A percentile compares a stretch with the other conserved stretches of the same genome.
Evolutionary conservation across 2,329 filamentous ascomycete species (phyloP).

Genomic region (Botryosphaeria agaves): DNA sequence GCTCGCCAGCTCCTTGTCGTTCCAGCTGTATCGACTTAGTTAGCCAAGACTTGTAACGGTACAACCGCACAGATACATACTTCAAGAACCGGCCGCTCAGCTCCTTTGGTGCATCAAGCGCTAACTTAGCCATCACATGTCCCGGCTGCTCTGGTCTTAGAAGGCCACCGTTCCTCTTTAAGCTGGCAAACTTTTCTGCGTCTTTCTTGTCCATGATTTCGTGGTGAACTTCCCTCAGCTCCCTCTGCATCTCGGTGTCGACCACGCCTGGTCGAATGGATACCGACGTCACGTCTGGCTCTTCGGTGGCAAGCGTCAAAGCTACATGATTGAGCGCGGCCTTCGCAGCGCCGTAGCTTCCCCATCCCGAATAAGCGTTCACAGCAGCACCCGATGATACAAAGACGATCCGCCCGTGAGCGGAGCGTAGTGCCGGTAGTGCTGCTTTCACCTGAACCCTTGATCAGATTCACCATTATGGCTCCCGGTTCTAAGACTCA

Average conservation of each 20-base stretch:
- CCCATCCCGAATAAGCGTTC: conserved; percentile 54
- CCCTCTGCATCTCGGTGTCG: conserved; percentile 80
- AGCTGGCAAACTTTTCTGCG: conserved; percentile 45
- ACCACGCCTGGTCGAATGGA: conserved; percentile 65
- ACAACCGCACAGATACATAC: conserved; percentile 25
- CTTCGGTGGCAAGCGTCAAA: conserved; percentile 55
- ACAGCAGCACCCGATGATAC: conserved; percentile 63
- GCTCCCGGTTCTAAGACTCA: conserved; percentile 23
- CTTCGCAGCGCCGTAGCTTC: conserved; percentile 67
- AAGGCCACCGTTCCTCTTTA: conserved; percentile 54
- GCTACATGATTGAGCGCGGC: conserved; percentile 69
- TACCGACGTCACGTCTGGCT: conserved; percentile 56
- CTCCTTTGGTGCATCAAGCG: conserved; percentile 42
- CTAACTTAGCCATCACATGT: conserved; percentile 67
- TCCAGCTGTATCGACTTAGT: conserved; percentile 26
- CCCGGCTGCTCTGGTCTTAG: conserved; percentile 73
- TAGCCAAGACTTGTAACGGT: background rate
- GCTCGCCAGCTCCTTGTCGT: conserved; percentile 34
- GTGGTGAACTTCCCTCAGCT: conserved; percentile 57
- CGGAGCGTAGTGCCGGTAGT: conserved; percentile 49
- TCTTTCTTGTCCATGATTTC: conserved; percentile 40
- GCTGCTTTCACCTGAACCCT: conserved; percentile 46
- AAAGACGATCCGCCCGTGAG: conserved; percentile 56
- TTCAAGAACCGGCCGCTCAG: conserved; percentile 62
- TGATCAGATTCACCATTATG: background rate